Evolutionary conservation across 176 grass and related monocot genomes (phyloP).

Genomic region (Hordeum vulgare): DNA sequence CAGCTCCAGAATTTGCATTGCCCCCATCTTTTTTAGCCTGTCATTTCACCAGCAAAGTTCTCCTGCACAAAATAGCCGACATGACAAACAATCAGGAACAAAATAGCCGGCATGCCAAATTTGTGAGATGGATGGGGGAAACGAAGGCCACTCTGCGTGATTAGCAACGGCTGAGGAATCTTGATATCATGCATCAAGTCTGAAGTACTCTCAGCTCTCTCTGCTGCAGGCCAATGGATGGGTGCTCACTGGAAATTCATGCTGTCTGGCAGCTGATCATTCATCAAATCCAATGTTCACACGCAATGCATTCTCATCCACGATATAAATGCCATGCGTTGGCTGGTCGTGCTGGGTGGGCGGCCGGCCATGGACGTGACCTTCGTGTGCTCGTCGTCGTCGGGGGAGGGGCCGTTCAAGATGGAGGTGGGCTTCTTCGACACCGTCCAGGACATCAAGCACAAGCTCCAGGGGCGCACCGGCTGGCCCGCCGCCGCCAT

Average conservation of each 20-base stretch:
- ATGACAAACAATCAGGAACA: background rate
- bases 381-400: constrained; percentile 32
- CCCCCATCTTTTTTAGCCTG: background rate
- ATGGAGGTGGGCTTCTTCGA: constrained; percentile 74
- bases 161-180: background rate
- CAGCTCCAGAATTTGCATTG: background rate
- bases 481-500: constrained; percentile 31
- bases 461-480: constrained; percentile 40
- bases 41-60: background rate
- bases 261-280: background rate
- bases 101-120: background rate
- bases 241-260: background rate
- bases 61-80: too few relatives aligned
- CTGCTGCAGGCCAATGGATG: background rate
- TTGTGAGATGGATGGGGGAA: background rate
- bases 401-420: constrained; percentile 31
- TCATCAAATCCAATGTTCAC: background rate
- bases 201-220: background rate
- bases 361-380: constrained; percentile 46
- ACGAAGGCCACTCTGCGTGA: background rate
- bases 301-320: background rate
- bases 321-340: background rate
- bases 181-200: constrained; percentile 8
- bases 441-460: constrained; percentile 58
- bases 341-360: too few relatives aligned